Percentiles rank a stretch among this genome's conserved stretches.
Evolutionary conservation across 2,329 filamentous ascomycete species (phyloP).

Genomic region (Aspergillus felis): DNA sequence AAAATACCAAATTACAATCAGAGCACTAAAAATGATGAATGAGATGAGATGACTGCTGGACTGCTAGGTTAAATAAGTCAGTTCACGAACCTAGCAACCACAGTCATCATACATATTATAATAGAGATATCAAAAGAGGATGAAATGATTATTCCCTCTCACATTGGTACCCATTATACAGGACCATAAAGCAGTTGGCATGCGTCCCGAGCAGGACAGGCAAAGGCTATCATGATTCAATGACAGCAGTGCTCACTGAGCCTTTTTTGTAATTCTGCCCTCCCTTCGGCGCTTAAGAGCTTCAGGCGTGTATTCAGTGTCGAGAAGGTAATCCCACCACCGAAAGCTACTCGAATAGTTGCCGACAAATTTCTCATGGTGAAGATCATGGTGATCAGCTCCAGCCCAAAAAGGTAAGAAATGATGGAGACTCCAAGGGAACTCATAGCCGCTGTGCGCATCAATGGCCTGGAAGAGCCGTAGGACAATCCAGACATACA

Average conservation of each 20-base stretch:
- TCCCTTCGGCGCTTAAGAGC: conserved; percentile 80
- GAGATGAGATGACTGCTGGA: background rate
- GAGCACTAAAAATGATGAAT: background rate
- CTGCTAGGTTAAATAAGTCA: background rate
- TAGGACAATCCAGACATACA: conserved; percentile 93
- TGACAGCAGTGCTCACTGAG: conserved; percentile 15
- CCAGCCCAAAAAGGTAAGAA: conserved; percentile 98
- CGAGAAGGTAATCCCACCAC: conserved; percentile 95
- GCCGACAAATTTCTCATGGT: conserved; percentile 98
- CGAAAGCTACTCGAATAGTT: conserved; percentile 98
- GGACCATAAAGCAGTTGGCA: background rate
- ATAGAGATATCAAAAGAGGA: background rate
- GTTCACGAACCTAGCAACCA: background rate
- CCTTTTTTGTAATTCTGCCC: conserved; percentile 32
- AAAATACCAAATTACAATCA: background rate
- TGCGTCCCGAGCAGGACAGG: background rate
- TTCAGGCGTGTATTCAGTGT: conserved; percentile 89
- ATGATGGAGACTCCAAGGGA: conserved; percentile 94
- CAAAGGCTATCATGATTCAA: background rate
- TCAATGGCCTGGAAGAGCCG: conserved; percentile 97
- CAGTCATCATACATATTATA: background rate
- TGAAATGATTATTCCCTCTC: background rate
- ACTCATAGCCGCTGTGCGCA: conserved; percentile 95
- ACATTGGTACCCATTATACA: background rate
- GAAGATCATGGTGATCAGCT: conserved; percentile 91